Conservation (phyloP, 1,284 basidiomycete genomes). For the Apiotrichum sp. region DNA sequence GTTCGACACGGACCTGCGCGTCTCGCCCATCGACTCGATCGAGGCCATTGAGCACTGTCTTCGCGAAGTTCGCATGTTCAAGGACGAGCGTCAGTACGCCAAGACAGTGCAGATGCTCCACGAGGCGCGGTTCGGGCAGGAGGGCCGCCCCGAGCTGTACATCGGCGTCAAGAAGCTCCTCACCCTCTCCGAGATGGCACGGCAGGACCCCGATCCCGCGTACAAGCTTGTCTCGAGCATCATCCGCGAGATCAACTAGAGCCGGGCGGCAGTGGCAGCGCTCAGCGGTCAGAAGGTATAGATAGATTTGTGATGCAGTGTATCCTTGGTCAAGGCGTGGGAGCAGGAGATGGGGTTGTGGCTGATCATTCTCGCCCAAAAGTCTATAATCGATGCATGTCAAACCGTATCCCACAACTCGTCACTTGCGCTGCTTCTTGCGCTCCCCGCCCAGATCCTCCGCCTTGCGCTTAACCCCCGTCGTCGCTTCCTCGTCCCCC, state of each 20-base stretch:
- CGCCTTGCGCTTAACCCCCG: constrained; percentile 39
- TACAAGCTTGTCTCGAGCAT: constrained; percentile 65
- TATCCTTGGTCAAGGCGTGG: neutral
- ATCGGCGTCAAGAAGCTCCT: constrained; percentile 94
- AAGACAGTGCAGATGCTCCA: constrained; percentile 53
- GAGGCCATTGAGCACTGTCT: constrained; percentile 69
- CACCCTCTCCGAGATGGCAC: constrained; percentile 90
- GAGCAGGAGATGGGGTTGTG: too few species aligned
- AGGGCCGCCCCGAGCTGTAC: constrained; percentile 54
- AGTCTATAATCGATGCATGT: neutral
- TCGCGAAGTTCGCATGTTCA: constrained; percentile 79
- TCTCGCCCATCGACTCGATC: constrained; percentile 74
- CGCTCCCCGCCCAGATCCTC: constrained; percentile 19
- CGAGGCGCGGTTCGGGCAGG: constrained; percentile 65
- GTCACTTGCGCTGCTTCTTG: constrained; percentile 29
- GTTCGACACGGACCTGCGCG: constrained; percentile 83
- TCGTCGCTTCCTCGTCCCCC: constrained; percentile 12
- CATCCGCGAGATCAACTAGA: constrained; percentile 46
- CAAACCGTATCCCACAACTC: neutral
- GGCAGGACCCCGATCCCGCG: constrained; percentile 81
- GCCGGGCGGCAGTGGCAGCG: too few species aligned
- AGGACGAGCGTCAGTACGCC: constrained; percentile 57
- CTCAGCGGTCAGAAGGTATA: constrained; percentile 1
- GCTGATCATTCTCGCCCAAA: too few species aligned
- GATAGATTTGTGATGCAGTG: neutral